Conservation (phyloP, 164 flowering plant genomes). For the Macadamia integrifolia region DNA sequence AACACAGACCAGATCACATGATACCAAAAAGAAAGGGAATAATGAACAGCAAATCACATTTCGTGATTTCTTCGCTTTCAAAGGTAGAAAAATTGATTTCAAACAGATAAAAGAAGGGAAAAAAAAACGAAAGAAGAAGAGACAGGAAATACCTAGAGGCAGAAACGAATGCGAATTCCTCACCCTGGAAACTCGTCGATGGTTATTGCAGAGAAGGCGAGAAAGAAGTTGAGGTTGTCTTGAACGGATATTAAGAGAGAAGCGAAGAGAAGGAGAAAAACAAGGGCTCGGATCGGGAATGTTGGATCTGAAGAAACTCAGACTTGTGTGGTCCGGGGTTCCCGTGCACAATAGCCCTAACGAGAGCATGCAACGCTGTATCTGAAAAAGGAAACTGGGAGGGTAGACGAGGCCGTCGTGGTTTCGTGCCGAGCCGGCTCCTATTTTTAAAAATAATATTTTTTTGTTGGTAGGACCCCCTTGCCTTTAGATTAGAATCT, state of each 20-base stretch:
- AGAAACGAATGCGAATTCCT: background rate
- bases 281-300: conserved; percentile 2
- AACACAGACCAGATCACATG: too few species aligned
- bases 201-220: background rate
- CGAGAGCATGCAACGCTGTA: conserved; percentile 16
- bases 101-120: background rate
- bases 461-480: too few species aligned
- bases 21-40: background rate
- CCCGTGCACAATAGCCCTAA: conserved; percentile 17
- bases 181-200: background rate
- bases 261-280: background rate
- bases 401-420: background rate
- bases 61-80: too few species aligned
- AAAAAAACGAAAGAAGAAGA: background rate
- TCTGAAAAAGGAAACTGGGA: background rate
- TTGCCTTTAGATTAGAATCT: too few species aligned
- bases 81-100: too few species aligned
- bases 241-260: background rate
- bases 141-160: background rate
- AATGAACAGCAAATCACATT: too few species aligned
- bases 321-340: background rate
- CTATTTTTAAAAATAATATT: background rate
- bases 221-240: conserved; percentile 1
- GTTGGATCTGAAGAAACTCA: conserved; percentile 12
- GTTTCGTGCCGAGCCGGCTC: background rate